Base-by-base conservation (phyloP, 352 stramenopile species). In the Peronosclerospora sorghi region DNA sequence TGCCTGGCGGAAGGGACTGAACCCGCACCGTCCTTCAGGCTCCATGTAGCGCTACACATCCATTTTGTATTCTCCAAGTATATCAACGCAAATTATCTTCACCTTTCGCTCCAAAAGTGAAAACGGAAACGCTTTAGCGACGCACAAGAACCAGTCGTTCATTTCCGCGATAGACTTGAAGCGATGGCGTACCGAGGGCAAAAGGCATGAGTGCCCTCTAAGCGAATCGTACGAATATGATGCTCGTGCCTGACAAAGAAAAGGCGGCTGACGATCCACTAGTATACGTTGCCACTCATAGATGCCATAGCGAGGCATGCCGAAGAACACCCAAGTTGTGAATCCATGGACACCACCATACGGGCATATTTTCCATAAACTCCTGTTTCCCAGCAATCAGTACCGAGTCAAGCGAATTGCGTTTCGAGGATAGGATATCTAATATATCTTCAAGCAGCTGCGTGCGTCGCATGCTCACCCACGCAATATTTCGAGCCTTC, bases 281-380 rank as follows among this genome's bases (percentile, higher is more conserved):
- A 88, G 46, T 8, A 86, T 78, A 15, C 43, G 51, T 17, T 80
- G 61, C 79, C 79, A 91, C 7, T 62, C 74, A 19, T 61, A 79
- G 20, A 94, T 54, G 44, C 81, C 81, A 43, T 86, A 71, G 8
- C 62, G 65, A 32, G 80, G 76, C 73, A 94, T 88, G 20, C 75
- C 81, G 35, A 79, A 81, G n/a, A 94, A 73, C 32, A 2, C 64
- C 74, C 13, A 86, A 45, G 40, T 94, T 78, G 43, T 94, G 81
- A 19, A 91, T 70, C 81, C 81, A 94, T 8, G 81, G 81, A 50
- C 81, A 94, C 81, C 81, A 94, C 81, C 81, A 94, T 21, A 89
- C 73, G 3, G 81, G 81, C 77, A 94, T 90, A 35, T 80, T 63
- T 9, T 62, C 47, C 29, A 89, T 74, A 4, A 89, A 54, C 32